Evolutionary conservation across 2,329 filamentous ascomycete genomes (phyloP), one percentile per base, ranked within the genome.

Genomic region (Orbilia ellipsospora): DNA sequence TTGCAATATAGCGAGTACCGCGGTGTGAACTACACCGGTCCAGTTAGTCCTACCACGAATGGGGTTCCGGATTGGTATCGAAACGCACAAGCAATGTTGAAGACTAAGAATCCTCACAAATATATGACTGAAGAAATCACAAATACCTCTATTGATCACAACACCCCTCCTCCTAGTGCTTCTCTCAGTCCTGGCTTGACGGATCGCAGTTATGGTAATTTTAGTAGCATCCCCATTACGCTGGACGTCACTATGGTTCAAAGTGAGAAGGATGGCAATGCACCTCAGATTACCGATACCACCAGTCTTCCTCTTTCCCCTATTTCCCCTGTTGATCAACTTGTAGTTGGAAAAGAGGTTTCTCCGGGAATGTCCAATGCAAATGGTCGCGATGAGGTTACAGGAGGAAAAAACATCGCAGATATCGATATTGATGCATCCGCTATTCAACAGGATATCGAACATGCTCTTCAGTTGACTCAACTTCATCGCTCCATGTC

Each of bases 61-160:
- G 50, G 31, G 2, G 40, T 61, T 36, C 70, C 70, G 1, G 62
- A 52, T 23, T 74, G 70, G 70, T 68, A 68, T 44, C 8, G 23
- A 1, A 26, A 62, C 16, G 51, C 62, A 4, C 70, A 68, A 44
- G 13, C 52, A 2, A 44, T 36, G 8, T 13, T 67, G 2, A 50
- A 20, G 51, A 55, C 51, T 57, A 63, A 63, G 31, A 55, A 68
- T 28, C 70, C 63, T 57, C 45, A 63, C 18, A 61, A 70, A 16
- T 51, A 13, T n/a, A 36, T 52, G 16, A 59, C 15, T 59, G 20
- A 6, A 1, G 48, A 20, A 44, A 67, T 50, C 42, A 54, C 15
- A 55, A 15, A 36, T 36, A 36, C 31, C 7, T 31, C 12, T 42
- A 20, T 12, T 20, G 15, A 31, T 6, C 16, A 40, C 12, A n/a